Conservation (phyloP, 352 stramenopile genomes). For the Globisporangium canariense region DNA sequence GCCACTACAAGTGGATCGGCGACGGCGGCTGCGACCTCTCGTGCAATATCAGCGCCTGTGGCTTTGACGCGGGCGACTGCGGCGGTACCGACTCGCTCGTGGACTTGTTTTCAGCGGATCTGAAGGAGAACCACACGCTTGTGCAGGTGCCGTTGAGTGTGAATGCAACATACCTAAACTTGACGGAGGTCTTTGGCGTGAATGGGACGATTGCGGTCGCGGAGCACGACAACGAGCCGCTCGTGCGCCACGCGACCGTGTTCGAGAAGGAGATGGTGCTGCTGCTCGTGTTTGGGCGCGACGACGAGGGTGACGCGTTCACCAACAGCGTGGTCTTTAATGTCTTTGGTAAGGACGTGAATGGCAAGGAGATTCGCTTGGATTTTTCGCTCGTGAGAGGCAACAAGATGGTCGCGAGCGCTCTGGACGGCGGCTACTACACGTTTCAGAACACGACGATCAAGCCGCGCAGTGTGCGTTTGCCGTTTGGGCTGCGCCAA, state of each 20-base stretch:
- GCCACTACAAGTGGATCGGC: slow-evolving; percentile 78
- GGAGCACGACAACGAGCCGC: slow-evolving; percentile 57
- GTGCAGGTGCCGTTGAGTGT: slow-evolving; percentile 60
- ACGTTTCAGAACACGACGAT: slow-evolving; percentile 71
- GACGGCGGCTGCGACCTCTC: slow-evolving; percentile 71
- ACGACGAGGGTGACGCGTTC: slow-evolving; percentile 50
- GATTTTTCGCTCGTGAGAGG: slow-evolving; percentile 64
- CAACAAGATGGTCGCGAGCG: slow-evolving; percentile 26
- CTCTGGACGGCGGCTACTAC: slow-evolving; percentile 35
- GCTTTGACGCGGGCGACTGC: slow-evolving; percentile 85
- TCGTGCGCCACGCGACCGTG: slow-evolving; percentile 70
- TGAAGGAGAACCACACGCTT: slow-evolving; percentile 53
- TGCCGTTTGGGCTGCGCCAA: slow-evolving; percentile 69
- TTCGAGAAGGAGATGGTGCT: slow-evolving; percentile 76
- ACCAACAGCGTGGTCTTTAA: slow-evolving; percentile 53
- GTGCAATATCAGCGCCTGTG: slow-evolving; percentile 83
- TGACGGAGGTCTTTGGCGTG: slow-evolving; percentile 56
- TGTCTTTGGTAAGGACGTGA: slow-evolving; percentile 39
- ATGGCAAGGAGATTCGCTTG: slow-evolving; percentile 32
- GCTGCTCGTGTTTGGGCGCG: slow-evolving; percentile 75
- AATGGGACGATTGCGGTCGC: slow-evolving; percentile 55
- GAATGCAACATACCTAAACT: slow-evolving; percentile 66
- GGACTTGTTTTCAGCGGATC: slow-evolving; percentile 41
- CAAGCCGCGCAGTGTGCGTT: slow-evolving; percentile 44
- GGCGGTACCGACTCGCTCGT: slow-evolving; percentile 36